A percentile compares a stretch with the other conserved stretches of the same genome.
These are phyloP conservation scores for Canariomyces notabilis DNA, from an alignment of 2,329 filamentous ascomycete species.

Conservation along the genomic window DNA sequence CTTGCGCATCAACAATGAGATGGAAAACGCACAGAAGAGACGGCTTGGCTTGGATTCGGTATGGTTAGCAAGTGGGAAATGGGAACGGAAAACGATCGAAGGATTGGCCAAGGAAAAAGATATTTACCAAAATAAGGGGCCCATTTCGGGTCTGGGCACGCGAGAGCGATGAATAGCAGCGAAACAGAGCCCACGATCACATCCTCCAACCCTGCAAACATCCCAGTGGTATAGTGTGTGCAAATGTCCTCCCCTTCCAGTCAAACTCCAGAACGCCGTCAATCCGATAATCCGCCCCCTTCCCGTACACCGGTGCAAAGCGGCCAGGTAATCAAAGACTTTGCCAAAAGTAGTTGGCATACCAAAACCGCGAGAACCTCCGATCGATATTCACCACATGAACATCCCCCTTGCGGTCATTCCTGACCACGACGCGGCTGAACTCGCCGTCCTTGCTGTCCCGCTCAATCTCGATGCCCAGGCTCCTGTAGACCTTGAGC, in stretches of 20 bases:
- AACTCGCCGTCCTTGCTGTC: slow-evolving; percentile 73
- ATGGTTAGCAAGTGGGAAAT: too few species aligned
- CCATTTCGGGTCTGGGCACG: background rate
- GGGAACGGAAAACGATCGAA: background rate
- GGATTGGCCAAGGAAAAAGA: background rate
- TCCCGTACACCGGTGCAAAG: too few species aligned
- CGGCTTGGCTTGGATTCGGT: background rate
- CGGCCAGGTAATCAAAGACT: slow-evolving; percentile 68
- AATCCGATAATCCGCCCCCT: background rate
- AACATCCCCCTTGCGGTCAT: slow-evolving; percentile 82
- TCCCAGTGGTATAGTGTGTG: background rate
- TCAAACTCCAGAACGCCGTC: slow-evolving; percentile 5
- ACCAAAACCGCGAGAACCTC: slow-evolving; percentile 87
- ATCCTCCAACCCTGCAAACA: background rate
- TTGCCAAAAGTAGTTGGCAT: slow-evolving; percentile 95
- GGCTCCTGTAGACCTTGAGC: slow-evolving; percentile 82
- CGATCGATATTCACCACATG: slow-evolving; percentile 92
- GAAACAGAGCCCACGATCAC: background rate
- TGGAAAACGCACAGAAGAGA: background rate
- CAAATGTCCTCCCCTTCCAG: background rate
- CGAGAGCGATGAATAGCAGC: background rate
- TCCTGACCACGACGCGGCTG: slow-evolving; percentile 77
- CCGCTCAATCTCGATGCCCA: slow-evolving; percentile 83
- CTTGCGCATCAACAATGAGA: background rate
- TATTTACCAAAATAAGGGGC: background rate